Evolutionary conservation across 192 early-diverging fungal species (phyloP).

Genomic region (Funneliformis geosporum): DNA sequence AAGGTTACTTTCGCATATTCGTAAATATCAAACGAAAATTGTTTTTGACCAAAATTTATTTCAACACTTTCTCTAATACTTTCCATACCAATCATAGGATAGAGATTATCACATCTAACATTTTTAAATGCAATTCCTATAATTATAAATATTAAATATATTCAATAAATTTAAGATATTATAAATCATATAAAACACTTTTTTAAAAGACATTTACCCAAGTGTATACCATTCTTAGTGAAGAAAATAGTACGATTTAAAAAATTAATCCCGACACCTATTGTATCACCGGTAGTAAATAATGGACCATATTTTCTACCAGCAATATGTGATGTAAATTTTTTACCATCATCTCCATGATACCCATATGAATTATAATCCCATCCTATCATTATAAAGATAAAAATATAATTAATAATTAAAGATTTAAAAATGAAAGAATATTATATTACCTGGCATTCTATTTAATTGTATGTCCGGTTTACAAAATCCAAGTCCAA

Average conservation of each 20-base stretch:
- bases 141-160: neutral
- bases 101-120: constrained; percentile 41
- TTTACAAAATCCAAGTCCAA: neutral
- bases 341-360: constrained; percentile 70
- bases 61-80: constrained; percentile 69
- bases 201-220: constrained; percentile 46
- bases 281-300: constrained; percentile 85
- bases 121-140: neutral
- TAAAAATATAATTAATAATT: neutral
- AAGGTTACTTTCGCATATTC: constrained; percentile 54
- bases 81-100: constrained; percentile 71
- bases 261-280: constrained; percentile 94
- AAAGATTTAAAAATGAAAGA: neutral
- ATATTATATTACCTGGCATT: neutral
- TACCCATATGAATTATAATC: constrained; percentile 90
- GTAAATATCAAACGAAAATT: constrained; percentile 75
- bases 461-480: neutral
- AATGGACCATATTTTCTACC: constrained; percentile 16
- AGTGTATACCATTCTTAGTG: constrained; percentile 88
- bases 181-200: constrained; percentile 34
- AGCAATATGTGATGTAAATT: neutral
- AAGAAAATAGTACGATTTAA: constrained; percentile 71
- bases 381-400: constrained; percentile 73
- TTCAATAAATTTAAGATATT: neutral
- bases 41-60: constrained; percentile 73